Percentiles rank a stretch among this genome's conserved stretches.
Evolutionary conservation across 306 rosid genomes (phyloP).

Genomic region (Fagus crenata): DNA sequence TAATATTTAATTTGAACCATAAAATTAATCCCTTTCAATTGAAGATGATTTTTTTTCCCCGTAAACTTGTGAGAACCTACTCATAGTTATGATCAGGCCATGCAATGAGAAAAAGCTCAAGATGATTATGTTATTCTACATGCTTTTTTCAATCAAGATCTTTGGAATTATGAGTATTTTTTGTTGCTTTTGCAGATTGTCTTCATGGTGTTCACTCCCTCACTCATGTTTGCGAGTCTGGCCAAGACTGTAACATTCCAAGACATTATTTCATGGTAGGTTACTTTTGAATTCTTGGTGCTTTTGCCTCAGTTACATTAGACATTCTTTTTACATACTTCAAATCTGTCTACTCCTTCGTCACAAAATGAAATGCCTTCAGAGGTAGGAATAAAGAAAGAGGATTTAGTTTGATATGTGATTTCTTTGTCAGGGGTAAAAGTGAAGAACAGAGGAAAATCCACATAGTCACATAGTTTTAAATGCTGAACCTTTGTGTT

Average conservation of each 20-base stretch:
- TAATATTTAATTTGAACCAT: no score
- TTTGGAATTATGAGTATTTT: background rate
- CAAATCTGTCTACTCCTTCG: background rate
- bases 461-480: background rate
- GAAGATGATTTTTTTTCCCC: no score
- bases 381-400: background rate
- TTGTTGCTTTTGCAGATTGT: constrained; percentile 60
- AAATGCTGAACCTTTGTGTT: background rate
- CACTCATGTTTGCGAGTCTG: constrained; percentile 71
- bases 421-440: background rate
- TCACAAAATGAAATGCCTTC: background rate
- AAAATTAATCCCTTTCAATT: no score
- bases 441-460: background rate
- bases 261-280: constrained; percentile 84
- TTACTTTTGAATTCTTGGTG: background rate
- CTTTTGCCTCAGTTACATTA: background rate
- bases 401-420: background rate
- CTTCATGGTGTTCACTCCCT: constrained; percentile 76
- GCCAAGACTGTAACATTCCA: constrained; percentile 70
- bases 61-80: background rate
- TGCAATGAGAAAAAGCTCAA: background rate
- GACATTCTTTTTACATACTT: background rate
- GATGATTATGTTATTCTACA: background rate
- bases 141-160: background rate
- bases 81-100: background rate